Base-by-base conservation (phyloP, 805 yeast species). In the Brettanomyces custersianus region DNA sequence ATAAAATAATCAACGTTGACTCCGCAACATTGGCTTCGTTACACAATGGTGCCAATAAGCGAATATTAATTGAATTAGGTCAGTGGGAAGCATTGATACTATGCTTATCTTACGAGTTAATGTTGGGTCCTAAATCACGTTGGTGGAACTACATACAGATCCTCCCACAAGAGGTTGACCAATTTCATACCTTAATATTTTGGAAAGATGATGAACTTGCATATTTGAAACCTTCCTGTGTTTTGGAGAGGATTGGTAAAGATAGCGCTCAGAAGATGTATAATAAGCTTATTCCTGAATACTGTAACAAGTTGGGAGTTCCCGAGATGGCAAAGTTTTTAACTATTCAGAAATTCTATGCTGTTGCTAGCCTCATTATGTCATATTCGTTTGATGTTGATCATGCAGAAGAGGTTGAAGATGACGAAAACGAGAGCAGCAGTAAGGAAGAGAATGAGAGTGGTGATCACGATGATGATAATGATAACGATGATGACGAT, bases 361-460 rank as follows among this genome's bases (percentile, higher is more conserved):
- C 68, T 25, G 74, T 82, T 40, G 96, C 95, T 0, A 76, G 86
- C 28, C 59, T 83, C 12, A 83, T 92, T 32, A 74, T 87, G 85
- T 72, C 96, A 1, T 90, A 90, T 49, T 83, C 95, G 0, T 90
- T 92, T 58, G 98, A 92, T 54, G 82, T 85, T 11, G 81, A 73
- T 48, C 51, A 48, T 33, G 48, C 49, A 6, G 57, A 49, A 9
- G 46, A 44, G 11, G 51, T 47, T 3, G 57, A 46, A 15, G 61
- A 56, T 11, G 59, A 55, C 3, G 55, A 57, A 16, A 61, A 56
- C 5, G 54, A 46, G 9, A 50, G 35, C 4, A 53, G 39, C 4
- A 51, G 41, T 2, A 49, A 40, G 1, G 55, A 45, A 1, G 43
- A 46, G 4, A 48, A 42, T 6, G 40, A 40, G 4, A 63, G 54